Conservation (phyloP, 106 monocot genomes). For the Vanilla planifolia region DNA sequence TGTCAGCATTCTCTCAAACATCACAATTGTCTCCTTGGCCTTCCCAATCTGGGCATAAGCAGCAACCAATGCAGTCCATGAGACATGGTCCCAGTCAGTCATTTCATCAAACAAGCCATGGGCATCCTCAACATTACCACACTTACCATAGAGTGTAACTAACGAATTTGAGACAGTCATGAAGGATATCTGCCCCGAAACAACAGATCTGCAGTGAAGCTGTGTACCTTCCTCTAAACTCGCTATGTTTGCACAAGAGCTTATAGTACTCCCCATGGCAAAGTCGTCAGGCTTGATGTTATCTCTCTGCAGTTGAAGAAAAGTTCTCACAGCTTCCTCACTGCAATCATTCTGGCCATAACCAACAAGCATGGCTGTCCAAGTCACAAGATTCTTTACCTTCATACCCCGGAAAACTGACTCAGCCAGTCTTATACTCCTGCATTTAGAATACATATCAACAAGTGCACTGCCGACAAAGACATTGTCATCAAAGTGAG, state of each 20-base stretch:
- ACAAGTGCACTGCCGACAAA: conserved; percentile 80
- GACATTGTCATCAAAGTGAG: conserved; percentile 37
- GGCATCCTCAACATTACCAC: conserved; percentile 63
- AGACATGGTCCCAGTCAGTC: conserved; percentile 48
- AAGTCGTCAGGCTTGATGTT: conserved; percentile 70
- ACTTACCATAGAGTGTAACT: conserved; percentile 73
- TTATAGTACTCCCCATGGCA: conserved; percentile 72
- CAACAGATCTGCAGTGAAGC: conserved; percentile 51
- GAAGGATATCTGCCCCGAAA: conserved; percentile 45
- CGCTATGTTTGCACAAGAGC: conserved; percentile 76
- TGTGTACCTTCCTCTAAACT: conserved; percentile 70
- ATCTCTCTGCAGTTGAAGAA: conserved; percentile 55
- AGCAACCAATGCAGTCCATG: conserved; percentile 67
- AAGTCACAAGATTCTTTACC: conserved; percentile 59
- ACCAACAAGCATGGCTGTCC: conserved; percentile 88
- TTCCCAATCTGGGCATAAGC: conserved; percentile 74
- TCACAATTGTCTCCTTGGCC: conserved; percentile 51
- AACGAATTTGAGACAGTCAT: conserved; percentile 71
- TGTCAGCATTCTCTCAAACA: conserved; percentile 63
- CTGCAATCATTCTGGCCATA: conserved; percentile 68
- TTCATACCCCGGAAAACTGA: conserved; percentile 42
- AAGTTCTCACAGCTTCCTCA: conserved; percentile 57
- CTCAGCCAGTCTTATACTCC: conserved; percentile 34
- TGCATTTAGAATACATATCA: conserved; percentile 84
- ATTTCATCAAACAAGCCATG: conserved; percentile 59